Evolutionary conservation across 257 asterid genomes (phyloP), one percentile per base, ranked within the genome.

Genomic region (Verbena officinalis): DNA sequence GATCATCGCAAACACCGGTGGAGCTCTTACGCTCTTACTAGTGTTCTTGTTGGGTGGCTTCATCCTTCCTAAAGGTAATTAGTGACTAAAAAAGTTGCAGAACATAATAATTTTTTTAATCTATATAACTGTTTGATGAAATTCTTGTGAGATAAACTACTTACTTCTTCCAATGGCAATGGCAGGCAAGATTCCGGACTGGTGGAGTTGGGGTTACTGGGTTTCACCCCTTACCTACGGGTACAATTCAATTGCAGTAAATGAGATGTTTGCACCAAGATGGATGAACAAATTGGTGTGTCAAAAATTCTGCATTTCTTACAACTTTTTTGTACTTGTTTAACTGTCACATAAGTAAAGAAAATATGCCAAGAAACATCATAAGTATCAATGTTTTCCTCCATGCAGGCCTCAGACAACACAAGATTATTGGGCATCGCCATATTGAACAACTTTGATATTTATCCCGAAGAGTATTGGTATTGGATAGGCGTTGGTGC

Each of bases 121-220:
- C 5, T 27, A 5, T 27, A 27, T 2, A 42, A 0, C 17, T 42
- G 48, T 13, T 42, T 13, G 17, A 10, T 51, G 30, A 31, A 12
- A 36, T 12, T 5, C 39, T 5, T 27, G 57, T 59, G 21, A 60
- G 9, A 10, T 9, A 27, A 27, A 2, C 5, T 27, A 27, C 33
- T 2, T 27, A 5, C 33, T 43, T 57, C 30, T 45, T 55, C 21
- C 21, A 14, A 64, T 53, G 46, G 51, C 21, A 14, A 64, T 53
- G 46, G 51, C 81, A 87, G 94, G 62, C 27, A 58, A 80, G 55
- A 83, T 85, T 34, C 96, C 96, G 0, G 82, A 59, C 54, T 87
- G 96, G 96, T 87, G 88, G 88, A 67, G 84, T 9, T 87, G 96
- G 94, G 96, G 69, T 8, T 79, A 61, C 40, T 87, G 96, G 94